Evolutionary conservation across 2,329 filamentous ascomycete species (phyloP), one percentile per base, ranked within the genome.

Genomic region (Microcyclosporella mali): DNA sequence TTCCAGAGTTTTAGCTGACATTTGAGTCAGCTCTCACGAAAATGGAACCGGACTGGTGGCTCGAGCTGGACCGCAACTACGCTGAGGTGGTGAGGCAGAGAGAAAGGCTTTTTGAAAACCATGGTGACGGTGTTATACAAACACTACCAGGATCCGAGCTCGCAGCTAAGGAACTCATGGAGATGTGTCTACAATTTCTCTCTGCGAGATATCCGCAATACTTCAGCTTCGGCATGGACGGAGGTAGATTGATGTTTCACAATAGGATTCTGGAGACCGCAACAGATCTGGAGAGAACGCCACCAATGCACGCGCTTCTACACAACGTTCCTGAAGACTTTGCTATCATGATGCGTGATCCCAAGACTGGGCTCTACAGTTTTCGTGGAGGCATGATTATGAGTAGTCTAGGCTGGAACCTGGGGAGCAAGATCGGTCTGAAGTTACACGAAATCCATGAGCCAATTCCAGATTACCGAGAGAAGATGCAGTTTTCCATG

Each of bases 401-500:
- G 65, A 88, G 84, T 4, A 77, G 83, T 0, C 66, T 94, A 0
- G 88, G 88, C 1, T 94, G 88, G 88, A 85, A 83, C 51, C 67
- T 92, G 0, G 76, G 71, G 0, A 76, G 75, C 17, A 92, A 94
- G 67, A 81, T 92, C 41, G 85, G 85, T 0, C 65, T 81, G 52
- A 74, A 75, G 16, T 68, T 94, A 11, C 71, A 81, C 9, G 75
- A 80, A 44, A 90, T 94, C 47, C 88, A 94, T 59, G 66, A 66
- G 1, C 73, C 76, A 0, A 83, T 94, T 16, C 87, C 88, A 0
- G 85, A 92, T 56, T 94, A 90, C 62, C 85, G 85, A 52, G 82
- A 86, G 61, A 94, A 89, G 69, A 88, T 94, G 84, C 77, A 84
- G 29, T 84, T 88, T 50, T 88, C 84, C 31, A 89, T 94, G 83